These are phyloP conservation scores for Fraxinus floribunda DNA, from an alignment of 305 asterid species.

Conservation along the genomic window DNA sequence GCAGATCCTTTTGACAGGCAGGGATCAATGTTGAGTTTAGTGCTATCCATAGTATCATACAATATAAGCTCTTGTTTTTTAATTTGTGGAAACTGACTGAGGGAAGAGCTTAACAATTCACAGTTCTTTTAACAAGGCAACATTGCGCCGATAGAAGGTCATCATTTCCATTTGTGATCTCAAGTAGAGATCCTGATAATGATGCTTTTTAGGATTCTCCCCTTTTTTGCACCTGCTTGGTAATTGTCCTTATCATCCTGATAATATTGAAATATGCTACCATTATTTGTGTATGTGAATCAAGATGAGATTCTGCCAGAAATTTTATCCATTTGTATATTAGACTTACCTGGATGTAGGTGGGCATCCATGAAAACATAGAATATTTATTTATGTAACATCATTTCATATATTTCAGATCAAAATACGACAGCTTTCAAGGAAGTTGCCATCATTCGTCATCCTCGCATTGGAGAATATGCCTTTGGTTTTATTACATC, in stretches of 20 bases:
- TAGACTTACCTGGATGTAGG: neutral
- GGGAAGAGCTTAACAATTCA: neutral
- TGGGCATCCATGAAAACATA: constrained; percentile 9
- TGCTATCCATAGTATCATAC: neutral
- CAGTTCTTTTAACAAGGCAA: neutral
- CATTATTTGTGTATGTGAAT: neutral
- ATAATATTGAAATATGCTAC: neutral
- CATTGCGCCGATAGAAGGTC: neutral
- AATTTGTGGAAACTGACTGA: neutral
- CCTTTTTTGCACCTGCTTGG: neutral
- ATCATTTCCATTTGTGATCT: neutral
- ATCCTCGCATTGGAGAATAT: constrained; percentile 96
- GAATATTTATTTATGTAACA: constrained; percentile 14
- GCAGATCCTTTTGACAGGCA: neutral
- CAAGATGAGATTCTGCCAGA: constrained; percentile 5
- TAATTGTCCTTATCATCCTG: neutral
- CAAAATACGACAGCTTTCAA: constrained; percentile 89
- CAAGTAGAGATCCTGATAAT: neutral
- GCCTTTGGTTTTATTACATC: constrained; percentile 88
- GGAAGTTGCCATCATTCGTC: constrained; percentile 90
- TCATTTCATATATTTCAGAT: constrained; percentile 42
- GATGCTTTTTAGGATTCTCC: neutral
- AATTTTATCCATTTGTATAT: neutral
- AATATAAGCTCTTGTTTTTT: neutral
- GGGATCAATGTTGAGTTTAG: constrained; percentile 5